Evolutionary conservation across 495 filamentous ascomycete genomes (phyloP), one percentile per base, ranked within the genome.

Genomic region (Collariella sp.): DNA sequence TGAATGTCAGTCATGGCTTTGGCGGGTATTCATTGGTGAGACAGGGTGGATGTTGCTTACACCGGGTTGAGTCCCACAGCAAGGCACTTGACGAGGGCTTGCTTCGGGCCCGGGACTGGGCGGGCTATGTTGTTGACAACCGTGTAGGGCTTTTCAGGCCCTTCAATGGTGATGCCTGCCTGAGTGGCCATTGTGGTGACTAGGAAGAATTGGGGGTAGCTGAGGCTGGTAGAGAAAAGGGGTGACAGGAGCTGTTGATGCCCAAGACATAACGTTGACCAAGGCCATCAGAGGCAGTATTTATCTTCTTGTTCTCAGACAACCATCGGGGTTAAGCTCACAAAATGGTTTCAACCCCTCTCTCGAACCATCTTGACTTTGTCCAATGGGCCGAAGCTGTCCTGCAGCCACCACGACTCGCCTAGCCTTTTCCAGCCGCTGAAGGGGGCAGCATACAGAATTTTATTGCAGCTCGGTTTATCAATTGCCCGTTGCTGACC

Each of bases 11-110:
- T 38, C 15, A 38, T 12, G 35, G 35, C 15, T 3, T 5, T 38
- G 35, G 24, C 33, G 20, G 19, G 35, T 1, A 13, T n/a, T n/a
- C 15, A 1, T 5, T 36, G 9, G 36, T 42, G 19, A 9, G 35
- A 42, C 23, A 13, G 19, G 26, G 16, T 23, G 2, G 15, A n/a
- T 1, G 18, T 7, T 7, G 12, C 59, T 29, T 56, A 62, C 62
- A 60, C 54, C 18, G 57, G 57, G 42, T 86, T 86, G 38, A 77
- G 74, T 52, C 77, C 77, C 19, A 74, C 73, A 11, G 77, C 75
- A 13, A 81, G 70, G 36, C 80, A 79, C 55, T 79, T 78, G 50
- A 80, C 84, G 15, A 85, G 69, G 9, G 83, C 67, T 46, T 86
- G 72, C 24, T 71, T 71, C 7, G 70, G 68, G 15, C 67, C 62